These are phyloP conservation scores for Suillus cothurnatus DNA, from an alignment of 768 basidiomycete genomes.

Conservation along the genomic window DNA sequence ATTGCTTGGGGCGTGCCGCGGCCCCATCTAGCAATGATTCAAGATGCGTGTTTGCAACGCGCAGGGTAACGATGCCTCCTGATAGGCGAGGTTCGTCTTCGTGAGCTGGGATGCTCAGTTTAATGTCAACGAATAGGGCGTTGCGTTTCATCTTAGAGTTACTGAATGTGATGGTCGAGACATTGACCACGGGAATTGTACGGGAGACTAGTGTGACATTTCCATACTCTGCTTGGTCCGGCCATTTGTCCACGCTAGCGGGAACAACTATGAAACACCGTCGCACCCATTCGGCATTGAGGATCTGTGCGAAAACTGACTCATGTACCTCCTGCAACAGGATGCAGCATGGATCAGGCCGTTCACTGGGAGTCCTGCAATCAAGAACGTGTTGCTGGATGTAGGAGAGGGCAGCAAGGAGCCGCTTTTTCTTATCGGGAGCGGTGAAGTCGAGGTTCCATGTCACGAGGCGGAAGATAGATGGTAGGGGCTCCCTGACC, in stretches of 20 bases:
- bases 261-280: conserved; percentile 62
- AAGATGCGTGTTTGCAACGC: conserved; percentile 74
- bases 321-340: conserved; percentile 69
- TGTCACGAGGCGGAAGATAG: conserved; percentile 57
- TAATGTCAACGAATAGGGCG: conserved; percentile 60
- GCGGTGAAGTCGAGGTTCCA: conserved; percentile 70
- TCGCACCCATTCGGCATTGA: conserved; percentile 64
- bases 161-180: conserved; percentile 55
- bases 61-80: conserved; percentile 47
- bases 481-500: conserved; percentile 39
- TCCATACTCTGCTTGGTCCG: conserved; percentile 52
- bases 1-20: conserved; percentile 48
- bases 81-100: conserved; percentile 32
- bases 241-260: conserved; percentile 56
- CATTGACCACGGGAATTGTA: conserved; percentile 49
- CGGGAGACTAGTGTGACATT: conserved; percentile 70
- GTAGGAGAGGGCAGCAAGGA: conserved; percentile 51
- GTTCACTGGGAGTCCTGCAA: conserved; percentile 42
- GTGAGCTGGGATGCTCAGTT: conserved; percentile 40
- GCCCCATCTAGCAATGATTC: conserved; percentile 60
- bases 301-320: conserved; percentile 47
- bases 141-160: conserved; percentile 52
- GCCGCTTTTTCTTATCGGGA: conserved; percentile 42
- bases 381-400: conserved; percentile 55
- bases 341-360: conserved; percentile 61